Percentiles rank a stretch among this genome's conserved stretches.
phyloP scores from a whole-genome alignment of 1,284 basidiomycete genomes.

The Fomitiporia mediterranea region DNA sequence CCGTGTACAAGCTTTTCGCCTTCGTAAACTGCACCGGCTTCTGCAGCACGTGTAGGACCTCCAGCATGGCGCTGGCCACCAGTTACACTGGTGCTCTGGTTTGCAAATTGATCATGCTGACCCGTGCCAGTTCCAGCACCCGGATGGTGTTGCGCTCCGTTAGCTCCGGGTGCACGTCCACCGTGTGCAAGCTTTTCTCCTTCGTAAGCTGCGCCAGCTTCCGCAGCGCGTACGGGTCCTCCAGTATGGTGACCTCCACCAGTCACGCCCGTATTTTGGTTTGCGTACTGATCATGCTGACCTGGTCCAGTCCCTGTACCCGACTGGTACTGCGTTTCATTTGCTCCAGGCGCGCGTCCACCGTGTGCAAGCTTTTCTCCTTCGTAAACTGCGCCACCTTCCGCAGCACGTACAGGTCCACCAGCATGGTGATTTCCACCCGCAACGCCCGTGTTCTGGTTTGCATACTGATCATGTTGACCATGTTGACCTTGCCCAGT shows the following conservation, averaged over 20 bases:
- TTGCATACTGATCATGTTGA: background rate
- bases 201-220: conserved; percentile 5
- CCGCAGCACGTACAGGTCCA: background rate
- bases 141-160: background rate
- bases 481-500: background rate
- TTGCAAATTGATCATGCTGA: background rate
- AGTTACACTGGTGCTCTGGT: background rate
- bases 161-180: background rate
- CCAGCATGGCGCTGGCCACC: background rate
- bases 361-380: background rate
- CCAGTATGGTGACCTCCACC: background rate
- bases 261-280: background rate
- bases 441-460: background rate
- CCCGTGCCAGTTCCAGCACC: too few relatives aligned
- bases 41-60: background rate
- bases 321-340: background rate
- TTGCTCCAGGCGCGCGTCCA: background rate
- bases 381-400: background rate
- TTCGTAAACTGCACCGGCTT: background rate
- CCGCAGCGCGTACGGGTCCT: background rate
- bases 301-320: background rate
- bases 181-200: conserved; percentile 4
- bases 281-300: background rate
- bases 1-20: background rate
- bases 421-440: background rate